Base-by-base conservation (phyloP, 129 eudicot species). In the Flaveria bidentis region DNA sequence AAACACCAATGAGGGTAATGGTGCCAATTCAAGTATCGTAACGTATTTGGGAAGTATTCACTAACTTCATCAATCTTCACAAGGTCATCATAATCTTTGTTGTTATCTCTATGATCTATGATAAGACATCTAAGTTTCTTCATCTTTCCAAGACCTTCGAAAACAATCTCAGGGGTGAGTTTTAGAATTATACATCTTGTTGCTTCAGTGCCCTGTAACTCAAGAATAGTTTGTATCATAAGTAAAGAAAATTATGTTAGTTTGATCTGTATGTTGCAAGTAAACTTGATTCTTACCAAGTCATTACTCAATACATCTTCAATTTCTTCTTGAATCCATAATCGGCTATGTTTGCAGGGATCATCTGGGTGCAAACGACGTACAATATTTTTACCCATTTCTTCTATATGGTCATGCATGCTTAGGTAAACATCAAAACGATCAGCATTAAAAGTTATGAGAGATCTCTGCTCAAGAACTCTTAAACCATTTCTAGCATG, bases 361-460 rank as follows among this genome's bases (percentile, higher is more conserved):
- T 71, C 22, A 12, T 14, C 16, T 2, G 65, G 53, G 16, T 73
- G 56, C 9, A 22, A 6, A 16, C 73, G 51, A 1, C 83, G 83
- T 64, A 73, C 80, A 4, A 83, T 78, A 57, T 72, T 26, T 76
- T 73, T 66, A 14, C 82, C 79, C 76, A 82, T 65, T 50, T 77
- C 82, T 82, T 77, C 82, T 28, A 82, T 56, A 65, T 69, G 72
- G 26, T 83, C 73, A 78, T 83, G 86, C 83, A 72, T 72, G 44
- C 20, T 13, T 2, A 62, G 10, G 44, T 26, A 73, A 69, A 33
- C 20, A 72, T 14, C 33, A 26, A n/a, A 3, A 23, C 1, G 6
- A 22, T 10, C 3, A 9, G 2, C n/a, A 18, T 18, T 22, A 3
- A 22, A 58, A 25, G 36, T 58, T 58, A 82, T 6, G 3, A 77